Conservation (phyloP, 2,329 filamentous ascomycete species). For the Diatrype stigma region DNA sequence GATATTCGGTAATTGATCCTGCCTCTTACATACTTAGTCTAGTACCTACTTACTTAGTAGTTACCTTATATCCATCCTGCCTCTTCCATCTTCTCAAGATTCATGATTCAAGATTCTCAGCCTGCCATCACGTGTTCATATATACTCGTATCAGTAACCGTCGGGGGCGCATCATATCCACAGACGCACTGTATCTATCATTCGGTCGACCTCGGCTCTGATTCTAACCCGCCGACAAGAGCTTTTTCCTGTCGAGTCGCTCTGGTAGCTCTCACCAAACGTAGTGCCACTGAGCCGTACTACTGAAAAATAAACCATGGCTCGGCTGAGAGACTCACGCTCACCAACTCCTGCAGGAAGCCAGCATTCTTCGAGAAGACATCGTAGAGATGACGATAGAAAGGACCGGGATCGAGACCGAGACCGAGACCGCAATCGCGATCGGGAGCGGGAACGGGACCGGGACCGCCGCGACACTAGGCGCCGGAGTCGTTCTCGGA, state of each 20-base stretch:
- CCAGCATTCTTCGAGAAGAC: slow-evolving; percentile 69
- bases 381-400: slow-evolving; percentile 57
- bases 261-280: slow-evolving; percentile 32
- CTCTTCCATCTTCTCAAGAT: slow-evolving; percentile 1
- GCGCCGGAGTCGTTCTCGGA: slow-evolving; percentile 58
- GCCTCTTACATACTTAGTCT: no score
- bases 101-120: slow-evolving; percentile 4
- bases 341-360: slow-evolving; percentile 94
- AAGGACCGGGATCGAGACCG: slow-evolving; percentile 47
- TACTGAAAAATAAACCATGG: slow-evolving; percentile 40
- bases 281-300: slow-evolving; percentile 32
- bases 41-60: no score
- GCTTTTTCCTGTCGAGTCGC: slow-evolving; percentile 20
- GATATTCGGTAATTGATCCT: no score
- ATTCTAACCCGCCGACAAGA: slow-evolving; percentile 19
- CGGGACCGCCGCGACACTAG: slow-evolving; percentile 38
- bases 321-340: slow-evolving; percentile 66
- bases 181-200: slow-evolving; percentile 5
- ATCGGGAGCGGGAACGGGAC: slow-evolving; percentile 33
- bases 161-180: slow-evolving; percentile 1
- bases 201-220: slow-evolving; percentile 11
- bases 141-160: not conserved
- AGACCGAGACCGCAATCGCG: slow-evolving; percentile 40
- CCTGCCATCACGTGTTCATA: not conserved
- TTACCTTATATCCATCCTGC: no score